A percentile compares a stretch with the other conserved stretches of the same genome.
These are phyloP conservation scores for Xylaria digitata DNA, from an alignment of 2,329 filamentous ascomycete species.

Conservation along the genomic window DNA sequence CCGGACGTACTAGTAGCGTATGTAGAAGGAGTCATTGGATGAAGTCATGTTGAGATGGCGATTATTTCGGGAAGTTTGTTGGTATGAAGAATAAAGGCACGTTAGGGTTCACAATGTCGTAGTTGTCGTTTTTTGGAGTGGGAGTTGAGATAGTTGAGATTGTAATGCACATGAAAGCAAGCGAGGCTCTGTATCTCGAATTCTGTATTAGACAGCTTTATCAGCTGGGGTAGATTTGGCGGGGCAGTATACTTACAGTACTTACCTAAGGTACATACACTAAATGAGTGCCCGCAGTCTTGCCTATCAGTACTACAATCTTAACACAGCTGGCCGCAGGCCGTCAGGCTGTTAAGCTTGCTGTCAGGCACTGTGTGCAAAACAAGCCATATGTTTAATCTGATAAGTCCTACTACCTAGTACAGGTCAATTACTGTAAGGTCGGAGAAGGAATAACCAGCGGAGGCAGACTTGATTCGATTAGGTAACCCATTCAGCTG, in stretches of 20 bases:
- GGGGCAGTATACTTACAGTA: constrained; percentile 13
- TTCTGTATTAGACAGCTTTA: constrained; percentile 23
- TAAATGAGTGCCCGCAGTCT: too few species aligned
- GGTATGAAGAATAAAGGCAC: not conserved
- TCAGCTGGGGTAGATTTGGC: constrained; percentile 24
- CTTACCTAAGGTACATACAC: too few species aligned
- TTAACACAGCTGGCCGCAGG: too few species aligned
- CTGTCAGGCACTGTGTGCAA: too few species aligned
- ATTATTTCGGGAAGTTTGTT: not conserved
- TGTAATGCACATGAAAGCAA: constrained; percentile 4
- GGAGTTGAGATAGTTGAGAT: constrained; percentile 14
- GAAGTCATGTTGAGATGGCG: constrained; percentile 54
- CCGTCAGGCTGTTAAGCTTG: too few species aligned
- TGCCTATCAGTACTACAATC: too few species aligned
- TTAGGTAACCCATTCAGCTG: constrained; percentile 6
- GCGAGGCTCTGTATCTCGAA: constrained; percentile 19
- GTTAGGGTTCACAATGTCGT: not conserved
- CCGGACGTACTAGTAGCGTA: constrained; percentile 90
- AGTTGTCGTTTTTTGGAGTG: not conserved
- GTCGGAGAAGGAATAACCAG: constrained; percentile 2
- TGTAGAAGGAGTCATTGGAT: constrained; percentile 86
- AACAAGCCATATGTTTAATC: not conserved
- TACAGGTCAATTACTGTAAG: too few species aligned
- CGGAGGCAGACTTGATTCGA: not conserved
- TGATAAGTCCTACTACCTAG: too few species aligned